These are phyloP conservation scores for Cyclocybe cylindracea DNA, from an alignment of 768 basidiomycete genomes.

Conservation along the genomic window DNA sequence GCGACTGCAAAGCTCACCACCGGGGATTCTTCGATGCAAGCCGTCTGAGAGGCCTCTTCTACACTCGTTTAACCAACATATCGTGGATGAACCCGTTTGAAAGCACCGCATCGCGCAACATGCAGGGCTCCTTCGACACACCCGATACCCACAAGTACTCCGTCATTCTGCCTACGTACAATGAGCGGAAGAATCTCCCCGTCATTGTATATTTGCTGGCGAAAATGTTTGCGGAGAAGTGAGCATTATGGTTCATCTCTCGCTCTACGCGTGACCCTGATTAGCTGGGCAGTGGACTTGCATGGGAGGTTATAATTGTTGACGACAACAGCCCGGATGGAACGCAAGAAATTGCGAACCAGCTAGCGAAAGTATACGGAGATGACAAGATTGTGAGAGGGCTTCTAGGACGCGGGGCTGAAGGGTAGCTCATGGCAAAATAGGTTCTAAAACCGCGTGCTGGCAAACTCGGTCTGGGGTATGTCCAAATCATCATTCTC, in stretches of 20 bases:
- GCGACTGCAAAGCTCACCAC: background rate
- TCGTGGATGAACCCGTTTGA: slow-evolving; percentile 68
- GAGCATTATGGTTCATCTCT: slow-evolving; percentile 26
- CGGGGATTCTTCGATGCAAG: slow-evolving; percentile 15
- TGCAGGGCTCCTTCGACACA: slow-evolving; percentile 62
- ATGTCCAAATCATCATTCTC: slow-evolving; percentile 16
- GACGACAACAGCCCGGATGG: slow-evolving; percentile 94
- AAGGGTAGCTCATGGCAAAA: background rate
- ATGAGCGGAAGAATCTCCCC: slow-evolving; percentile 90
- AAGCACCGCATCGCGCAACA: slow-evolving; percentile 52
- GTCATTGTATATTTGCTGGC: slow-evolving; percentile 86
- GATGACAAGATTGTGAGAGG: slow-evolving; percentile 72
- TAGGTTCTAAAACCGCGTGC: slow-evolving; percentile 85
- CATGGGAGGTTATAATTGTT: slow-evolving; percentile 89
- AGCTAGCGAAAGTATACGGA: slow-evolving; percentile 79
- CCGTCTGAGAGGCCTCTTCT: slow-evolving; percentile 12
- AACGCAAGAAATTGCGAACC: slow-evolving; percentile 83
- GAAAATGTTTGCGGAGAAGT: slow-evolving; percentile 77
- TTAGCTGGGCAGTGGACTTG: slow-evolving; percentile 51
- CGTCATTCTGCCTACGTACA: slow-evolving; percentile 92
- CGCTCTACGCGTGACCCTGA: slow-evolving; percentile 11
- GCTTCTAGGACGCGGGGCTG: background rate
- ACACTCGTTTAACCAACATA: slow-evolving; percentile 5
- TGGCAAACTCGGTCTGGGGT: slow-evolving; percentile 92
- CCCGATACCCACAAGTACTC: slow-evolving; percentile 78